These are phyloP conservation scores for Solanum neorickii DNA, from an alignment of 257 asterid genomes.

Conservation along the genomic window DNA sequence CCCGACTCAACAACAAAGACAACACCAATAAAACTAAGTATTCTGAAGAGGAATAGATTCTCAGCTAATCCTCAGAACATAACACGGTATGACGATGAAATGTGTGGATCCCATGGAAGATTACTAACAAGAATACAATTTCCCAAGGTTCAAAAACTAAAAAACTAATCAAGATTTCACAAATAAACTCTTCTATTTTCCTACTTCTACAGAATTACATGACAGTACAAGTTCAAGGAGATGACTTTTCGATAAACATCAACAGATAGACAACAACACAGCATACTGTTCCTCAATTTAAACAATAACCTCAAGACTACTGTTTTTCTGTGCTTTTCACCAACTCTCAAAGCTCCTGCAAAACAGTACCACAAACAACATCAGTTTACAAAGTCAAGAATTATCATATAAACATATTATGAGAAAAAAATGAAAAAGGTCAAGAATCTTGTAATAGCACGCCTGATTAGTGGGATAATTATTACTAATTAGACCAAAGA, in stretches of 20 bases:
- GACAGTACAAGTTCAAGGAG: slow-evolving; percentile 84
- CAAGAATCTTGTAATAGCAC: not conserved
- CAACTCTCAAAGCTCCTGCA: slow-evolving; percentile 20
- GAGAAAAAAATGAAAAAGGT: too few species aligned
- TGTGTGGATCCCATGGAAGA: slow-evolving; percentile 68
- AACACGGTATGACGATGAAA: slow-evolving; percentile 62
- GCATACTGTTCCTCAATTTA: slow-evolving; percentile 61
- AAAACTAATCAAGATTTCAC: not conserved
- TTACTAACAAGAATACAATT: not conserved
- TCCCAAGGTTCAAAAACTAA: not conserved
- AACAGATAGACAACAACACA: slow-evolving; percentile 64
- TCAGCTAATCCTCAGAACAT: slow-evolving; percentile 70
- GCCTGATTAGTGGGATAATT: not conserved
- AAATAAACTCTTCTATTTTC: not conserved
- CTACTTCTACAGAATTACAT: slow-evolving; percentile 68
- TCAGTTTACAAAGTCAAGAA: not conserved
- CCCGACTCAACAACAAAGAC: not conserved
- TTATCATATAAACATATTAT: not conserved
- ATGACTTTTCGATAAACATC: slow-evolving; percentile 65
- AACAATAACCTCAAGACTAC: not conserved
- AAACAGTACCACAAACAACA: not conserved
- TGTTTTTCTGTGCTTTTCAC: not conserved
- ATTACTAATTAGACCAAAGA: not conserved
- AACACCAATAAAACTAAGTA: not conserved
- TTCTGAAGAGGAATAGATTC: not conserved